phyloP scores from a whole-genome alignment of 441 rosid species.

The Eugenia klotzschiana region DNA sequence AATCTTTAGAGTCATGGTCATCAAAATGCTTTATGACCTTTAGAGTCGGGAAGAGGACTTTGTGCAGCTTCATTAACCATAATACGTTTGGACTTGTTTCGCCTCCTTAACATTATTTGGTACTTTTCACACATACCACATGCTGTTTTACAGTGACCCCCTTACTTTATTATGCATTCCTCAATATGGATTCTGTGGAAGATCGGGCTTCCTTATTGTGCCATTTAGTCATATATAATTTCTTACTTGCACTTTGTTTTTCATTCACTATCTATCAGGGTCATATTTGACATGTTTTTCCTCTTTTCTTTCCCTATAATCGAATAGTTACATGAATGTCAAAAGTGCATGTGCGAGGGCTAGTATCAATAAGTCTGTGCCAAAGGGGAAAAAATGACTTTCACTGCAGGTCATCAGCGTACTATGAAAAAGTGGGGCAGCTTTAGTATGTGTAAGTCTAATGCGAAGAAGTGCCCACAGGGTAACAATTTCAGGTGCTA shows the following conservation, averaged over 20 bases:
- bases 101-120: background rate
- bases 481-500: background rate
- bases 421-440: background rate
- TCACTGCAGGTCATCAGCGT: background rate
- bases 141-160: background rate
- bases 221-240: background rate
- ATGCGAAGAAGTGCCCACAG: background rate
- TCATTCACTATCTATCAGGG: background rate
- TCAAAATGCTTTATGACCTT: background rate
- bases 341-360: background rate
- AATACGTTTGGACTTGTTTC: background rate
- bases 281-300: background rate
- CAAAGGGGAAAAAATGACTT: background rate
- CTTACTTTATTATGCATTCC: background rate
- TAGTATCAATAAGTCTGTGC: background rate
- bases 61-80: background rate
- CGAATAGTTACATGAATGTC: background rate
- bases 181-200: background rate
- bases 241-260: background rate
- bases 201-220: background rate
- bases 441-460: background rate
- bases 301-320: background rate
- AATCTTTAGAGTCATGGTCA: background rate
- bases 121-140: background rate
- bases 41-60: background rate